phyloP scores from a whole-genome alignment of 768 basidiomycete species.

The Hericium rajendrae region DNA sequence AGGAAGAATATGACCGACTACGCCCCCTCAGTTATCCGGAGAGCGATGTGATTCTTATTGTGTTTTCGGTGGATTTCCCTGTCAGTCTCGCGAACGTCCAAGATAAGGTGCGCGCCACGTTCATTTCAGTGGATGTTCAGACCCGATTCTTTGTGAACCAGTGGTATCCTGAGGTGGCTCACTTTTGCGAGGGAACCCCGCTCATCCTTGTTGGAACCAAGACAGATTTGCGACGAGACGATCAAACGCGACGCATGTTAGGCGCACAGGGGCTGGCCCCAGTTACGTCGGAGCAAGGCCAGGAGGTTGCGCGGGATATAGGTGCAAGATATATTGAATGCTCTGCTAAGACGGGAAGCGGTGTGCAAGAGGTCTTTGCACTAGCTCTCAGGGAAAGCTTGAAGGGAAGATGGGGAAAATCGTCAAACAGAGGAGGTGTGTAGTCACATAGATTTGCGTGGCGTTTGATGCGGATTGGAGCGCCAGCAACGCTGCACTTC shows the following conservation, averaged over 20 bases:
- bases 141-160: conserved; percentile 21
- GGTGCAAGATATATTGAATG: conserved; percentile 93
- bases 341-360: conserved; percentile 83
- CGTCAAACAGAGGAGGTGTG: conserved; percentile 61
- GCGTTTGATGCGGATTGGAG: background rate
- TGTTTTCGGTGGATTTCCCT: conserved; percentile 91
- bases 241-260: conserved; percentile 79
- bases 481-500: background rate
- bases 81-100: conserved; percentile 84
- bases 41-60: conserved; percentile 86
- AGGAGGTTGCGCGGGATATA: conserved; percentile 81
- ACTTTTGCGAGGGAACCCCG: conserved; percentile 86
- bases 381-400: conserved; percentile 85
- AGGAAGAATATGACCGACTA: conserved; percentile 92
- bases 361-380: conserved; percentile 84
- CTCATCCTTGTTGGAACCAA: conserved; percentile 91
- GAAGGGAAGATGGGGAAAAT: conserved; percentile 69
- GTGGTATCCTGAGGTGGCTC: conserved; percentile 92
- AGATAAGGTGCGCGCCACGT: conserved; percentile 55
- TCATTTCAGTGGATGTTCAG: background rate
- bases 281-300: conserved; percentile 75
- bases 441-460: conserved; percentile 35
- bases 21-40: conserved; percentile 83
- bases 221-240: conserved; percentile 81
- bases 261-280: conserved; percentile 81